Percentiles rank a stretch among this genome's conserved stretches.
Evolutionary conservation across 257 asterid genomes (phyloP).

Genomic region (Solanum gandarillasii): DNA sequence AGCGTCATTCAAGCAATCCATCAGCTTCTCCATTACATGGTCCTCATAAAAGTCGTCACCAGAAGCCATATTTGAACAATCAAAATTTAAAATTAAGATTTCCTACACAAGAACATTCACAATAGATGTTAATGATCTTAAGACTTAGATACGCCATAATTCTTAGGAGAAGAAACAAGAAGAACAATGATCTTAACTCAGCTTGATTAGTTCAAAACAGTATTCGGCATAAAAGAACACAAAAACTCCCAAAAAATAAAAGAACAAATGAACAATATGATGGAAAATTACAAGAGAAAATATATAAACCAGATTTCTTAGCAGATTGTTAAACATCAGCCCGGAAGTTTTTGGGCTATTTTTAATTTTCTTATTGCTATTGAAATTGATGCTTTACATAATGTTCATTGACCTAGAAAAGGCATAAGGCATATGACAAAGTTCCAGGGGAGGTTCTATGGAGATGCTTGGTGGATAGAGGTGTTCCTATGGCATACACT

Average conservation of each 20-base stretch:
- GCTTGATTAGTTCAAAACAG: background rate
- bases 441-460: background rate
- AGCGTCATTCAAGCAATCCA: constrained; percentile 22
- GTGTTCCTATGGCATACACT: background rate
- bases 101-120: constrained; percentile 20
- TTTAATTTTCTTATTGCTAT: background rate
- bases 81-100: background rate
- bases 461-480: background rate
- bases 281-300: background rate
- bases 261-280: background rate
- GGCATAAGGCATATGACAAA: background rate
- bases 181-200: background rate
- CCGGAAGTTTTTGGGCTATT: background rate
- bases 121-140: background rate
- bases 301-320: background rate
- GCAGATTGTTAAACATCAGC: background rate
- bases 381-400: background rate
- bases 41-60: background rate
- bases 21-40: constrained; percentile 14
- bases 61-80: background rate
- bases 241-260: background rate
- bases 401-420: background rate
- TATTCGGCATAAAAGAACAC: background rate
- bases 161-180: background rate
- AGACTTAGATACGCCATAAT: background rate